Evolutionary conservation across 2,329 filamentous ascomycete species (phyloP).

Genomic region (Colletotrichum trifolii): DNA sequence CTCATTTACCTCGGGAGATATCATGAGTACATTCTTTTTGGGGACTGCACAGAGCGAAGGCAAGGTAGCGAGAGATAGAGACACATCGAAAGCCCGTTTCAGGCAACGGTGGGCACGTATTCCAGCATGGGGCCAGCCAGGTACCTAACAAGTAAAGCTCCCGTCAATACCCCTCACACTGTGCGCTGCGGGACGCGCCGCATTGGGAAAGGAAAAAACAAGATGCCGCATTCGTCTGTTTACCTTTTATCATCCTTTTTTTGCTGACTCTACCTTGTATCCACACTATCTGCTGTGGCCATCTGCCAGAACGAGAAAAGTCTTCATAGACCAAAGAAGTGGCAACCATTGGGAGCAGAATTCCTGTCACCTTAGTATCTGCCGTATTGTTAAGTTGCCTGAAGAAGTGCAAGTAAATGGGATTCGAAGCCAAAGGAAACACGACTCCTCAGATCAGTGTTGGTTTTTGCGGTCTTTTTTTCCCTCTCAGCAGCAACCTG

Average conservation of each 20-base stretch:
- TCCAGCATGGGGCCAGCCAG: too few species aligned
- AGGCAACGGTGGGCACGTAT: too few species aligned
- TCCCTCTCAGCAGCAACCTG: not conserved
- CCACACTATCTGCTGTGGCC: too few species aligned
- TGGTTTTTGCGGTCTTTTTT: not conserved
- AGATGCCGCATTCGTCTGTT: conserved; percentile 25
- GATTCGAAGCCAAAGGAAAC: not conserved
- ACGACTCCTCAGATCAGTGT: not conserved
- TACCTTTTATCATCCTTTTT: conserved; percentile 4
- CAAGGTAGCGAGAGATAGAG: too few species aligned
- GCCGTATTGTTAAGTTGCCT: not conserved
- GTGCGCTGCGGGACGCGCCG: conserved; percentile 1
- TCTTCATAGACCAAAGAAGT: not conserved
- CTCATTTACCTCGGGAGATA: too few species aligned
- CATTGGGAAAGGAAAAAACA: conserved; percentile 36
- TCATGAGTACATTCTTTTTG: too few species aligned
- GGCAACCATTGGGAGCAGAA: too few species aligned
- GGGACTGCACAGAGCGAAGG: not conserved
- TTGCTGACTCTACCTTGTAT: not conserved
- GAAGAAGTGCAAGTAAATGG: not conserved
- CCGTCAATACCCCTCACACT: too few species aligned
- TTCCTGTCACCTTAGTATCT: too few species aligned
- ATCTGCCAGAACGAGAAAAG: not conserved
- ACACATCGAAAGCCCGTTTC: too few species aligned
- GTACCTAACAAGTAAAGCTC: too few species aligned